Base-by-base conservation (phyloP, 306 rosid genomes). In the Begonia loranthoides region DNA sequence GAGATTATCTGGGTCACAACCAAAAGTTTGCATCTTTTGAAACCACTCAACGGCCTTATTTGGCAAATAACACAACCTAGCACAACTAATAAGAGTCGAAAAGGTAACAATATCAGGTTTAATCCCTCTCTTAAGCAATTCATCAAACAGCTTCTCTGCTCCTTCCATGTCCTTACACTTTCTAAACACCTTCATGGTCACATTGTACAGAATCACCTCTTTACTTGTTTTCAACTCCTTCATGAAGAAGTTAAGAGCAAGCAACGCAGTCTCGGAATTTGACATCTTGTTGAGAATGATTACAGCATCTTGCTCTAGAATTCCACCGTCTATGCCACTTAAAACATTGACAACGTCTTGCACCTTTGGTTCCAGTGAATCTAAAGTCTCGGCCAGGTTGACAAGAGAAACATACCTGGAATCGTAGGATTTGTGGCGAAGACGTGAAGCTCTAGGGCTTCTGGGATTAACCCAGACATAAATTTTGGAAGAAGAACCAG, bases 381-480 rank as follows among this genome's bases (percentile, higher is more conserved):
- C 65, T 66, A 89, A 68, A 24, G 77, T 70, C 61, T 79, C 74
- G 3, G 94, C 83, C 11, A 64, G 46, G 58, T 65, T 67, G 16
- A 61, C 56, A 59, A 84, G 81, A 60, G 61, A 70, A 57, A 24
- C 66, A 49, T 66, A 92, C 88, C 94, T 68, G 34, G 73, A 49
- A n/a, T 55, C 76, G 50, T 86, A 69, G 2, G 99, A 83, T 12
- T 67, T 66, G 19, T 70, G 61, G 61, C 63, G 61, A 28, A 90
- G 84, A 69, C 69, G 77, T 40, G 84, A 72, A 6, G 95, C 95
- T 64, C 80, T 83, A 65, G 92, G 74, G 71, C 84, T 86, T 41
- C 50, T 81, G 67, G 99, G 99, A 70, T 90, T 90, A 66, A 92
- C 94, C 96, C 96, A 86, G 41, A 78, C 43, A 47, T 73, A 71